phyloP scores from a whole-genome alignment of 2,329 filamentous ascomycete genomes.

The Ophiocordyceps camponoti-rufipedis region DNA sequence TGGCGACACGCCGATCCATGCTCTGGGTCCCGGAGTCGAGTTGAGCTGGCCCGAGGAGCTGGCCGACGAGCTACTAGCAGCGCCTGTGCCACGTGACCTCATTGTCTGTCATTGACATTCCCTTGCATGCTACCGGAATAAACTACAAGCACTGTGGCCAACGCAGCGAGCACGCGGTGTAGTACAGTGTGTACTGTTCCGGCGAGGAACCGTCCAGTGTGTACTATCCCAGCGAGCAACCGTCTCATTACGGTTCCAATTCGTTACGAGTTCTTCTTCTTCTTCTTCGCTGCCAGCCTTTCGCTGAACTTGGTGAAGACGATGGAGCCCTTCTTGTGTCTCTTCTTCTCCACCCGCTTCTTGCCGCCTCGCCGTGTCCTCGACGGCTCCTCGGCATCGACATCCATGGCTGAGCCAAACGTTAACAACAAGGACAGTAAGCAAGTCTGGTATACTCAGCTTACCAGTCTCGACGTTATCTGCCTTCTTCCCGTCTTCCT shows the following conservation, averaged over 20 bases:
- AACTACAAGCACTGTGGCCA: no score
- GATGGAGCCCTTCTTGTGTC: constrained; percentile 35
- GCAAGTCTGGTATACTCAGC: constrained; percentile 3
- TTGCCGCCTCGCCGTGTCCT: constrained; percentile 21
- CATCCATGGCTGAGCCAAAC: constrained; percentile 30
- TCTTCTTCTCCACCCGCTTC: constrained; percentile 39
- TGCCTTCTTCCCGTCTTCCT: constrained; percentile 3
- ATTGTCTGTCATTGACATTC: no score
- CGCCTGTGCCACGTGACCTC: no score
- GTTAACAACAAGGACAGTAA: no score
- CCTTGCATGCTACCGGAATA: no score
- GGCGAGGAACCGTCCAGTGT: no score
- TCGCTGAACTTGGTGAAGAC: constrained; percentile 42
- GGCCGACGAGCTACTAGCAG: no score
- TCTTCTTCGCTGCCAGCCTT: constrained; percentile 21
- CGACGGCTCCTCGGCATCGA: constrained; percentile 29
- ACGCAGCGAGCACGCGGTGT: no score
- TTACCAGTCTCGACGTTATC: constrained; percentile 13
- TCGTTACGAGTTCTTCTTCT: neutral
- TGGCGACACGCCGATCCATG: neutral
- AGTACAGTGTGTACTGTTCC: no score
- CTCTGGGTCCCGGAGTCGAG: neutral
- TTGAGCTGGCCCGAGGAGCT: no score
- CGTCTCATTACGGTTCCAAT: neutral
- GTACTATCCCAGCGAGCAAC: neutral